Evolutionary conservation across 345 rosid genomes (phyloP), one percentile per base, ranked within the genome.

Genomic region (Sisymbrium irio): DNA sequence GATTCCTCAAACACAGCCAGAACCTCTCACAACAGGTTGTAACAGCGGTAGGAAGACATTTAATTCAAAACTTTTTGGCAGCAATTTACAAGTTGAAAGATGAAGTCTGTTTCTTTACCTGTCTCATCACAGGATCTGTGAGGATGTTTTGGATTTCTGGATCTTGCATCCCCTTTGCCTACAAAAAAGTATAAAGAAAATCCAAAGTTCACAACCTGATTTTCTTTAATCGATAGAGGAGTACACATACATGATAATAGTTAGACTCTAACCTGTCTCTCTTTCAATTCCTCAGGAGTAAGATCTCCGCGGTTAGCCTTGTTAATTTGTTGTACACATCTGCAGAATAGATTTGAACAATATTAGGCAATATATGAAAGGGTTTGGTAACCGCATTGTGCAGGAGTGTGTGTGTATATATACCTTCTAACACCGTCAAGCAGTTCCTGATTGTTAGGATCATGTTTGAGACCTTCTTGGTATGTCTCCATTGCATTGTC

Each of bases 91-190:
- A 55, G 58, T 55, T 65, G 58, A 15, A 65, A 45, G 51, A 57
- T 22, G 17, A 42, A 25, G 13, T 59, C 1, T 75, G 64, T 53
- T 42, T 42, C 32, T 46, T 37, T 73, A 89, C 97, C 92, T 95
- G 99, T 87, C 97, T 84, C 92, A 95, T 92, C 17, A 95, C 93
- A 20, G 97, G 97, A 76, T 95, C 99, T 2, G 96, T 86, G 14
- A 95, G 91, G 51, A 95, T 95, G 84, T 86, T 95, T 62, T 90
- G 99, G 73, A 95, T 73, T 74, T 95, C 99, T 4, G 97, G 97
- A 60, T 95, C 96, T 73, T 90, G 97, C 97, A 95, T 89, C 40
- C 49, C 99, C 80, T 84, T 95, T 10, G 92, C 93, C 97, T 94
- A 83, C 82, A 82, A 27, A 73, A 13, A n/a, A 3, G 30, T 25